Percentiles rank a stretch among this genome's conserved stretches.
phyloP scores from a whole-genome alignment of 2,329 filamentous ascomycete genomes.

The Colletotrichum sp. region DNA sequence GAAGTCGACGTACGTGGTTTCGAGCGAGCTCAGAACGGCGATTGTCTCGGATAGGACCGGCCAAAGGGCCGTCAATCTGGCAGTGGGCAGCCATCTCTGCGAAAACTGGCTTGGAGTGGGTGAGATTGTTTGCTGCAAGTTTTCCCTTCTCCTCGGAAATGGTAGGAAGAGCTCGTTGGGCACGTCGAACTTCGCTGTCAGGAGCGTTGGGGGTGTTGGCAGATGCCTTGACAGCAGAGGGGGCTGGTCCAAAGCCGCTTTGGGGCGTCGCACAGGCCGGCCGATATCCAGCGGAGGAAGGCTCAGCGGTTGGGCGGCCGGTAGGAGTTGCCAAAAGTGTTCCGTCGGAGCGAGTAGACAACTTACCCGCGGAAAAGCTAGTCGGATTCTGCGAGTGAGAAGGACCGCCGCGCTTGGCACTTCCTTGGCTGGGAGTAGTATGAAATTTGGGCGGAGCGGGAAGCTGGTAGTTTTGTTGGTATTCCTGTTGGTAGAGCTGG shows the following conservation, averaged over 20 bases:
- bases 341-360: not conserved
- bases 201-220: not conserved
- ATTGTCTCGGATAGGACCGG: constrained; percentile 18
- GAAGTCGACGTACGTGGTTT: constrained; percentile 16
- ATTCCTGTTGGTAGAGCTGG: not conserved
- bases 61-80: constrained; percentile 19
- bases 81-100: constrained; percentile 17
- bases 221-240: not conserved
- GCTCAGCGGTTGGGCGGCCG: not conserved
- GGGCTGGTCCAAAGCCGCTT: not conserved
- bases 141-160: constrained; percentile 2
- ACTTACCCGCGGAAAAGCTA: not conserved
- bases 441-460: constrained; percentile 7
- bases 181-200: not conserved
- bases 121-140: not conserved
- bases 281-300: not conserved
- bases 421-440: not conserved
- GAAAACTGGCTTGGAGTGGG: not conserved
- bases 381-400: not conserved
- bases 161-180: not conserved
- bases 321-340: not conserved
- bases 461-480: not conserved
- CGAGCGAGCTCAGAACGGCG: constrained; percentile 19
- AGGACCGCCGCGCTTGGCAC: not conserved
- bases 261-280: not conserved